A percentile compares a stretch with the other conserved stretches of the same genome.
These are phyloP conservation scores for Thraustochytrium striatum DNA, from an alignment of 352 stramenopile genomes.

Conservation along the genomic window DNA sequence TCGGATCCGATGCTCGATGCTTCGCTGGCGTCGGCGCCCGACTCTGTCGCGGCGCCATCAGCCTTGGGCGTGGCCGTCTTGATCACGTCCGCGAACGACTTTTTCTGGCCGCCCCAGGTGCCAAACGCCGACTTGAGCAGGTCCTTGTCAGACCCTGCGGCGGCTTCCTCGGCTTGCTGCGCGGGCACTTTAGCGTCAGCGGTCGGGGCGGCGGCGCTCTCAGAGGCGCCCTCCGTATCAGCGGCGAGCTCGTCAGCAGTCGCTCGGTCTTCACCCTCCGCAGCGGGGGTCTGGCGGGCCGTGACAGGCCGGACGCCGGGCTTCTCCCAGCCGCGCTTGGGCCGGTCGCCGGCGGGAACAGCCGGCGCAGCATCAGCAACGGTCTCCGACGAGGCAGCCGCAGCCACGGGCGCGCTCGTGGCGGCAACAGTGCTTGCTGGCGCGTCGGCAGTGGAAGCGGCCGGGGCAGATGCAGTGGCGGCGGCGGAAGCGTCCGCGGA, in stretches of 20 bases:
- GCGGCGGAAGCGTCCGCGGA: too few relatives aligned
- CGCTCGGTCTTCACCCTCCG: background rate
- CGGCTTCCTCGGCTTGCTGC: background rate
- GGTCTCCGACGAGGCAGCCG: background rate
- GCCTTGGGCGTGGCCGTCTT: too few relatives aligned
- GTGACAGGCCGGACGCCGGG: background rate
- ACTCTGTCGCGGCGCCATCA: too few relatives aligned
- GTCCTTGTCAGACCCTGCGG: background rate
- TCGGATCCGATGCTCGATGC: too few relatives aligned
- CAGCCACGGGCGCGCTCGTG: background rate
- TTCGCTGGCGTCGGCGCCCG: too few relatives aligned
- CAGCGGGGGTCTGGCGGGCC: background rate
- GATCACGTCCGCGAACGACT: conserved; percentile 44
- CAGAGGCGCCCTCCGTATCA: background rate
- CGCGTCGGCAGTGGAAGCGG: background rate
- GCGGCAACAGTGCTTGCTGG: background rate
- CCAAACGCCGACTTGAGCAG: background rate
- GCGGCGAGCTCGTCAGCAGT: background rate
- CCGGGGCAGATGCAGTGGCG: too few relatives aligned
- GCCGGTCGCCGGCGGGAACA: conserved; percentile 14
- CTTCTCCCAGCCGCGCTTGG: conserved; percentile 47
- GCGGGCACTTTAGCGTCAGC: background rate
- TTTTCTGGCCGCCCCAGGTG: conserved; percentile 1
- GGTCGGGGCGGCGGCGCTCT: background rate
- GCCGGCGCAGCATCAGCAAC: background rate